phyloP scores from a whole-genome alignment of 192 early-diverging fungal genomes.

The Obelidium mucronatum region DNA sequence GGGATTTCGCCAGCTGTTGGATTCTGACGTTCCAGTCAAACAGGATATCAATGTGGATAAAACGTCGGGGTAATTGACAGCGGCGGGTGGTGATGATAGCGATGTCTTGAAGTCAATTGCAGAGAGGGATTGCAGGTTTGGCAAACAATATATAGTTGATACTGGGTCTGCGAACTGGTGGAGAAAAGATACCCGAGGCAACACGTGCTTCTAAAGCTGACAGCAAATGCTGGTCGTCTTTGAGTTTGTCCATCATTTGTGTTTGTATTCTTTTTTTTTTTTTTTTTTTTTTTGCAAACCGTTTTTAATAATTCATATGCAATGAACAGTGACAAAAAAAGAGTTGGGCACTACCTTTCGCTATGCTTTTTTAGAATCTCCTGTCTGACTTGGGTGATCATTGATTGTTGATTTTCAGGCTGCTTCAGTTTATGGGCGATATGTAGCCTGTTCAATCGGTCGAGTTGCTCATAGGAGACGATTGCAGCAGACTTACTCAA shows the following conservation, averaged over 20 bases:
- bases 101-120: background rate
- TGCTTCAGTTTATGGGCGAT: conserved; percentile 38
- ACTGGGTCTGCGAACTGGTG: background rate
- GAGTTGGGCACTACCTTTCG: background rate
- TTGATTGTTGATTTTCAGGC: background rate
- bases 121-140: background rate
- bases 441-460: conserved; percentile 81
- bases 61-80: no score
- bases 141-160: background rate
- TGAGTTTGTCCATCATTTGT: background rate
- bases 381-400: background rate
- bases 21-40: no score
- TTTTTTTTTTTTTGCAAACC: background rate
- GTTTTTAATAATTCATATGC: background rate
- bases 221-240: background rate
- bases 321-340: background rate
- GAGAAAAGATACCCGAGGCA: background rate
- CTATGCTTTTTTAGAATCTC: background rate
- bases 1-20: no score
- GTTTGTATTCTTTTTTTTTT: background rate
- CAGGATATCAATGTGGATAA: background rate
- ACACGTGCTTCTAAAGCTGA: background rate
- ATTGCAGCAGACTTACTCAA: conserved; percentile 70
- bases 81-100: background rate
- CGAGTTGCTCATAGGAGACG: conserved; percentile 72